Conservation (phyloP, 768 basidiomycete genomes). For the Termitomyces sp. region DNA sequence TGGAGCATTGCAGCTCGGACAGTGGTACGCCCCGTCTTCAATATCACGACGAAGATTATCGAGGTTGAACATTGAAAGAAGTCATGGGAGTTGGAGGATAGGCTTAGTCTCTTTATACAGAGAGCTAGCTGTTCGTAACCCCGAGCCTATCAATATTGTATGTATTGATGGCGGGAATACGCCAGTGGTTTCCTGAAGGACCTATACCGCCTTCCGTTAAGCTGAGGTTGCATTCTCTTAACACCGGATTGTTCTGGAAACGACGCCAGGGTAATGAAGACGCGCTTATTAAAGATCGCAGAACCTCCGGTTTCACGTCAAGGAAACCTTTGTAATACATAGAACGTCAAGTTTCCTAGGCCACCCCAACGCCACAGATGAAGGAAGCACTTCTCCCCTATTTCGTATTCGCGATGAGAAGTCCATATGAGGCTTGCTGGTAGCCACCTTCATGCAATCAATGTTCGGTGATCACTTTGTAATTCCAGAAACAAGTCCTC, state of each 20-base stretch:
- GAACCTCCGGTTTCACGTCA: background rate
- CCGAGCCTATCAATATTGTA: background rate
- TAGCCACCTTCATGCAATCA: background rate
- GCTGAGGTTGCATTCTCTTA: background rate
- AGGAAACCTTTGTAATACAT: background rate
- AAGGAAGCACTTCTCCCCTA: background rate
- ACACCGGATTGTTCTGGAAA: slow-evolving; percentile 1
- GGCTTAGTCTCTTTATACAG: background rate
- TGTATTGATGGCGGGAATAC: background rate
- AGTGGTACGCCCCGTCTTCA: slow-evolving; percentile 30
- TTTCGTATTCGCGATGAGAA: background rate
- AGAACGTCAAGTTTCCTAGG: background rate
- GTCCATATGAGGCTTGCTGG: background rate
- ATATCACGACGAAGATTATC: slow-evolving; percentile 28
- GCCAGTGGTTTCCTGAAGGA: background rate
- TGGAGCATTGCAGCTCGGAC: slow-evolving; percentile 29
- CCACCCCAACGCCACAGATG: slow-evolving; percentile 2
- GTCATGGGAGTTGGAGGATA: background rate
- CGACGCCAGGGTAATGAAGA: background rate
- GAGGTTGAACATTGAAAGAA: slow-evolving; percentile 17
- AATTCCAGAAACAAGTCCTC: background rate
- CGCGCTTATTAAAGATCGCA: background rate
- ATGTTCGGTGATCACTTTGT: background rate
- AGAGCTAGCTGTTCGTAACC: background rate
- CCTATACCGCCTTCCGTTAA: background rate